phyloP scores from a whole-genome alignment of 176 grass and related monocot species.

The Echinochloa phyllopogon region DNA sequence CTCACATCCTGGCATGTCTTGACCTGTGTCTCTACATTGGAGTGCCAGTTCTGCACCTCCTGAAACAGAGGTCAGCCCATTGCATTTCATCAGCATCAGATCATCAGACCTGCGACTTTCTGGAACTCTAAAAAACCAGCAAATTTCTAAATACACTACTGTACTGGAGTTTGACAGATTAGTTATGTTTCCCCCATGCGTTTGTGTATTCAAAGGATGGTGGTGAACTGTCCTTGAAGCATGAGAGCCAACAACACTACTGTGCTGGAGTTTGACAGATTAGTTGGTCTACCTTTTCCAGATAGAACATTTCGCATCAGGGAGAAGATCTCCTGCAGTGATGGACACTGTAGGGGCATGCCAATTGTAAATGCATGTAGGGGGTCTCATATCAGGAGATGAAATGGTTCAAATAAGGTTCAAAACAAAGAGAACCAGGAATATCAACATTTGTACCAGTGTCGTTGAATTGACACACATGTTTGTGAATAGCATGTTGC shows the following conservation, averaged over 20 bases:
- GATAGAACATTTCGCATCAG: not conserved
- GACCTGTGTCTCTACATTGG: slow-evolving; percentile 60
- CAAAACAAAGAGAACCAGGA: not conserved
- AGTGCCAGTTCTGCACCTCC: slow-evolving; percentile 75
- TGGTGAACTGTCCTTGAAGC: not conserved
- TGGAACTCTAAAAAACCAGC: too few species aligned
- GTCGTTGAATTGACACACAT: slow-evolving; percentile 12
- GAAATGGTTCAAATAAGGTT: not conserved
- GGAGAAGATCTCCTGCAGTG: too few species aligned
- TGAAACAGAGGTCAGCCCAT: slow-evolving; percentile 43
- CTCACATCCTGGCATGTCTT: slow-evolving; percentile 53
- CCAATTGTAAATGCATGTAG: not conserved
- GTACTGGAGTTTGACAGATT: too few species aligned
- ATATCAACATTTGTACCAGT: not conserved
- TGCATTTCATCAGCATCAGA: not conserved
- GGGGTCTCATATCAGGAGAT: not conserved
- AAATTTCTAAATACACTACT: not conserved
- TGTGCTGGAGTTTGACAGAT: not conserved
- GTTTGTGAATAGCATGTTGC: not conserved
- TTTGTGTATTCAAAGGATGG: not conserved
- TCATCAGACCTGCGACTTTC: not conserved
- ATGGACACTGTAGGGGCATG: not conserved
- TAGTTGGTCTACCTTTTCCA: not conserved
- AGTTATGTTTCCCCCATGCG: not conserved
- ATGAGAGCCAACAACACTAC: not conserved